Evolutionary conservation across 73 alveolate genomes (phyloP).

Genomic region (Paramecium tetraurelia): DNA sequence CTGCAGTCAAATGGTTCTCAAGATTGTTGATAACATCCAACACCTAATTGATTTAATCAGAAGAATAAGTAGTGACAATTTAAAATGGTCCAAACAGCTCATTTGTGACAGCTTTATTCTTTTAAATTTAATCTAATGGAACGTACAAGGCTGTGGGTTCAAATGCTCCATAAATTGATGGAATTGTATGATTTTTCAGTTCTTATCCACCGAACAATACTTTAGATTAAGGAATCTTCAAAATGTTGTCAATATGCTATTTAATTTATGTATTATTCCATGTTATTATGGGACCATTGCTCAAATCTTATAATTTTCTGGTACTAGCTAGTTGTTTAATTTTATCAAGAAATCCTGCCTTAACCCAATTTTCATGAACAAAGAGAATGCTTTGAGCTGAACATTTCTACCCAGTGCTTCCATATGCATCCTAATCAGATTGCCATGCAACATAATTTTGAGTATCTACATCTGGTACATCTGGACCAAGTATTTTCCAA

Average conservation of each 20-base stretch:
- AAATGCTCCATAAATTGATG: constrained; percentile 81
- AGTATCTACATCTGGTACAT: constrained; percentile 62
- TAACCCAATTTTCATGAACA: constrained; percentile 78
- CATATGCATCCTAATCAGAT: constrained; percentile 85
- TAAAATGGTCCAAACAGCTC: constrained; percentile 97
- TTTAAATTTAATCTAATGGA: constrained; percentile 70
- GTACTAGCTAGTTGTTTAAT: constrained; percentile 64
- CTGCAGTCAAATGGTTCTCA: constrained; percentile 94
- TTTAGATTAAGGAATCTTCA: constrained; percentile 85
- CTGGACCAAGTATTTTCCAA: constrained; percentile 90
- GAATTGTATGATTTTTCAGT: constrained; percentile 75
- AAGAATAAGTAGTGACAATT: constrained; percentile 67
- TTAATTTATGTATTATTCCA: constrained; percentile 81
- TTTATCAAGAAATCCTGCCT: constrained; percentile 65
- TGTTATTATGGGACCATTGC: constrained; percentile 81
- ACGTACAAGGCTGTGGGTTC: constrained; percentile 89
- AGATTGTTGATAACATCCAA: constrained; percentile 64
- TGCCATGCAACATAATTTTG: constrained; percentile 80
- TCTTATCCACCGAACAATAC: constrained; percentile 92
- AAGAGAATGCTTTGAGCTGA: constrained; percentile 78
- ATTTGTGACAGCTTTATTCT: constrained; percentile 68
- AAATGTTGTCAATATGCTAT: constrained; percentile 77
- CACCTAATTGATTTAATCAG: constrained; percentile 57
- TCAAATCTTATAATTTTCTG: constrained; percentile 70
- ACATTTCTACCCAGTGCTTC: constrained; percentile 80